A percentile compares a stretch with the other conserved stretches of the same genome.
phyloP scores from a whole-genome alignment of 495 filamentous ascomycete genomes.

The Margaritispora aquatica region DNA sequence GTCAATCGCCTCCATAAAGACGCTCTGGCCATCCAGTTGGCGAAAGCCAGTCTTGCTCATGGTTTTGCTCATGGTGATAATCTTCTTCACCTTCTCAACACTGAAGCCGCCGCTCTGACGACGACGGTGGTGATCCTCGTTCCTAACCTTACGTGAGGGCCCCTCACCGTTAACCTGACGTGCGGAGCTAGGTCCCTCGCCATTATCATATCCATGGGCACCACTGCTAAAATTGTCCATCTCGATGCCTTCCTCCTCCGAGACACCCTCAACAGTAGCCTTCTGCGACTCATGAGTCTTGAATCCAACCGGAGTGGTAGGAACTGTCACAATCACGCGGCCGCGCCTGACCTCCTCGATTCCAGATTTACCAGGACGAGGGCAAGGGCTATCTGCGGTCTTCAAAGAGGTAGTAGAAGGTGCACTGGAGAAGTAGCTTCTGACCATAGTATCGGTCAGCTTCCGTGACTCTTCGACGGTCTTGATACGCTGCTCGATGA shows the following conservation, averaged over 20 bases:
- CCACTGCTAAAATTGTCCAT: too few relatives aligned
- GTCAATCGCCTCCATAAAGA: background rate
- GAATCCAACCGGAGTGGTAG: too few relatives aligned
- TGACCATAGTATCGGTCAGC: background rate
- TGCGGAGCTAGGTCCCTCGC: too few relatives aligned
- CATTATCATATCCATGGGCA: too few relatives aligned
- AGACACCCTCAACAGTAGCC: too few relatives aligned
- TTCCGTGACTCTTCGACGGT: background rate
- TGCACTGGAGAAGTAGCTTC: background rate
- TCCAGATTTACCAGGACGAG: too few relatives aligned
- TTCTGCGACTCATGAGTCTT: too few relatives aligned
- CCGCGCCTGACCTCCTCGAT: too few relatives aligned
- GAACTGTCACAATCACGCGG: too few relatives aligned
- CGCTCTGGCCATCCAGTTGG: background rate
- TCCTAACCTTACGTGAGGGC: background rate
- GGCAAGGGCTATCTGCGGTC: too few relatives aligned
- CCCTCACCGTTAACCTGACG: background rate
- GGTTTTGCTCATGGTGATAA: background rate
- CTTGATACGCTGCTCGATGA: background rate
- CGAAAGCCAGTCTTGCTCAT: background rate
- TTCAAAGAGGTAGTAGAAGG: background rate
- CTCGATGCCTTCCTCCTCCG: too few relatives aligned
- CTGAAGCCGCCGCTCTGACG: background rate
- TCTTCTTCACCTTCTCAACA: background rate
- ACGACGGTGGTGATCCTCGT: background rate